Conservation (phyloP, 1,284 basidiomycete species). For the Termitomyces sp. region DNA sequence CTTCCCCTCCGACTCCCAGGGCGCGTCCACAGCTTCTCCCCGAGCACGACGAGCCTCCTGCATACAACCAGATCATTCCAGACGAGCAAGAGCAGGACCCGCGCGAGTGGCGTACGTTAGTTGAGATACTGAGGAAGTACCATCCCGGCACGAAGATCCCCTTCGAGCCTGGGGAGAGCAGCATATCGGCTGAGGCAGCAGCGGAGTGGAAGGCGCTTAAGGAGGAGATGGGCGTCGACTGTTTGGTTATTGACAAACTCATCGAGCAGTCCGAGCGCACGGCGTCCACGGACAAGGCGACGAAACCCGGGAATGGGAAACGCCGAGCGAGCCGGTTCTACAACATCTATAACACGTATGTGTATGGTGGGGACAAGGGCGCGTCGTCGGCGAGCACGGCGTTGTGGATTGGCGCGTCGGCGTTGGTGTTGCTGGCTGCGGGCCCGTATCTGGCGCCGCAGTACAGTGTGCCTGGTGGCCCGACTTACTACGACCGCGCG, state of each 20-base stretch:
- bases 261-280: slow-evolving; percentile 44
- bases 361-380: slow-evolving; percentile 48
- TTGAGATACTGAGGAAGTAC: slow-evolving; percentile 62
- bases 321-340: slow-evolving; percentile 55
- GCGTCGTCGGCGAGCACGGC: slow-evolving; percentile 37
- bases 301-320: slow-evolving; percentile 24
- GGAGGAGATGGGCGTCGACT: slow-evolving; percentile 70
- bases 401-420: slow-evolving; percentile 52
- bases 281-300: slow-evolving; percentile 20
- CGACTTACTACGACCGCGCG: slow-evolving; percentile 69
- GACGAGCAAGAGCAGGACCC: slow-evolving; percentile 38
- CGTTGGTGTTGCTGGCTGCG: slow-evolving; percentile 50
- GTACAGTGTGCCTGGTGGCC: slow-evolving; percentile 57
- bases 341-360: slow-evolving; percentile 80
- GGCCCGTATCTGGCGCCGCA: slow-evolving; percentile 56
- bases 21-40: slow-evolving; percentile 28
- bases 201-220: slow-evolving; percentile 75
- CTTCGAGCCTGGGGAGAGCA: slow-evolving; percentile 44
- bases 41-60: slow-evolving; percentile 56
- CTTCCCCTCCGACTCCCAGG: slow-evolving; percentile 64
- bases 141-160: slow-evolving; percentile 56
- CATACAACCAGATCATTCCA: slow-evolving; percentile 52
- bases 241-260: slow-evolving; percentile 71
- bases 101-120: slow-evolving; percentile 48
- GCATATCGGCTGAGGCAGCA: slow-evolving; percentile 55